phyloP scores from a whole-genome alignment of 176 grass and related monocot genomes.

The Eragrostis curvula region DNA sequence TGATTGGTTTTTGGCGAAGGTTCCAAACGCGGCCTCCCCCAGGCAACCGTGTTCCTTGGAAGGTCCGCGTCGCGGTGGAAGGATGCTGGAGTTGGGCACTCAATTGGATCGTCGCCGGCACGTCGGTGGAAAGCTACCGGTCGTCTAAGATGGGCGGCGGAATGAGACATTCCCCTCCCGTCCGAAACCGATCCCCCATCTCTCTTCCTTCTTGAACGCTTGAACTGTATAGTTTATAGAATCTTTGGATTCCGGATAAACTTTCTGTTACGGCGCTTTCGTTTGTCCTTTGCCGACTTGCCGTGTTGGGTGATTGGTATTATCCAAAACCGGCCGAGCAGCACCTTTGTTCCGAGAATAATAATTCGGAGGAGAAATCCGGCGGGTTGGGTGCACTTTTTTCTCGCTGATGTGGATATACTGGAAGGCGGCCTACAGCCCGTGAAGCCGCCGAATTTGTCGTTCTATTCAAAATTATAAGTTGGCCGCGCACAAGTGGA shows the following conservation, averaged over 20 bases:
- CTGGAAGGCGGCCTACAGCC: conserved; percentile 15
- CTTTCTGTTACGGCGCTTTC: background rate
- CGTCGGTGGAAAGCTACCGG: conserved; percentile 40
- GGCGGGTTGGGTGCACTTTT: background rate
- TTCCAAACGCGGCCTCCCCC: conserved; percentile 43
- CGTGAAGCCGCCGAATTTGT: conserved; percentile 1
- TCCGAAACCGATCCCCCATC: background rate
- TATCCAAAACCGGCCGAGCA: background rate
- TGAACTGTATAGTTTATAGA: background rate
- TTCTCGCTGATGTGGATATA: background rate
- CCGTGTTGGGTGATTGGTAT: background rate
- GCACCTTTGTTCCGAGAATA: background rate
- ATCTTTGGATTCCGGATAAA: background rate
- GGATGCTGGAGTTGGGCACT: background rate
- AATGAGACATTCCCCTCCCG: background rate
- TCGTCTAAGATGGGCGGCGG: conserved; percentile 18
- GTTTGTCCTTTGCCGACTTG: background rate
- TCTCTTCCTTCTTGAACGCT: background rate
- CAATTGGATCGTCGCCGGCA: conserved; percentile 12
- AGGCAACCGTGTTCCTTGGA: conserved; percentile 25
- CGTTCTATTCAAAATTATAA: background rate
- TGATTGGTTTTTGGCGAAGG: conserved; percentile 23
- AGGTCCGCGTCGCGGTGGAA: conserved; percentile 16
- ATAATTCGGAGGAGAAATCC: background rate
- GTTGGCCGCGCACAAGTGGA: background rate